Percentiles rank a stretch among this genome's conserved stretches.
phyloP scores from a whole-genome alignment of 495 filamentous ascomycete genomes.

The Lasiosphaeris hirsuta region DNA sequence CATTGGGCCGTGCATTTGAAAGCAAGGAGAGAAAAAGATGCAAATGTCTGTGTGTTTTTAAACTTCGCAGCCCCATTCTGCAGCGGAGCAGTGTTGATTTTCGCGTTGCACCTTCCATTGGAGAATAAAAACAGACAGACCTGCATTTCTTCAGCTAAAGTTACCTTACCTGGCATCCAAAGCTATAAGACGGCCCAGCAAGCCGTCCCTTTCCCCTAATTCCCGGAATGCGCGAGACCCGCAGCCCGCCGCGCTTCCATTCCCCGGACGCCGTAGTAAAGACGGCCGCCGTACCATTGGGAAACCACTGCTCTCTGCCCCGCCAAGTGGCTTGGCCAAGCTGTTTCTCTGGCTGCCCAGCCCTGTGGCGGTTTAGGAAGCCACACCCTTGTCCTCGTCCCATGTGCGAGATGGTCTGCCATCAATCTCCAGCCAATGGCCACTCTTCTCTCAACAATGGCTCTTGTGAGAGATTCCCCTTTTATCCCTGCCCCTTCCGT shows the following conservation, averaged over 20 bases:
- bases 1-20: too few species aligned
- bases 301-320: background rate
- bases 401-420: background rate
- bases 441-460: background rate
- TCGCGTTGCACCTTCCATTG: too few species aligned
- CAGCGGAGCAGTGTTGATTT: too few species aligned
- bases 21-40: too few species aligned
- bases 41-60: too few species aligned
- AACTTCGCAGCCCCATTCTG: too few species aligned
- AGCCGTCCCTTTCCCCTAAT: background rate
- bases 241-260: background rate
- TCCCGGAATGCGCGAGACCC: background rate
- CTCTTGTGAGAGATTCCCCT: slow-evolving; percentile 14
- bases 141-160: too few species aligned
- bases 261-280: background rate
- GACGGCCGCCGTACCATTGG: background rate
- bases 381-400: background rate
- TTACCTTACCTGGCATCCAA: too few species aligned
- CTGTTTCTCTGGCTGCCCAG: background rate
- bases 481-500: slow-evolving; percentile 13
- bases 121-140: too few species aligned
- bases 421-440: background rate
- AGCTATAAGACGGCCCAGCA: too few species aligned
- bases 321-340: background rate
- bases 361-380: background rate